These are phyloP conservation scores for California macrophylla DNA, from an alignment of 441 rosid species.

Conservation along the genomic window DNA sequence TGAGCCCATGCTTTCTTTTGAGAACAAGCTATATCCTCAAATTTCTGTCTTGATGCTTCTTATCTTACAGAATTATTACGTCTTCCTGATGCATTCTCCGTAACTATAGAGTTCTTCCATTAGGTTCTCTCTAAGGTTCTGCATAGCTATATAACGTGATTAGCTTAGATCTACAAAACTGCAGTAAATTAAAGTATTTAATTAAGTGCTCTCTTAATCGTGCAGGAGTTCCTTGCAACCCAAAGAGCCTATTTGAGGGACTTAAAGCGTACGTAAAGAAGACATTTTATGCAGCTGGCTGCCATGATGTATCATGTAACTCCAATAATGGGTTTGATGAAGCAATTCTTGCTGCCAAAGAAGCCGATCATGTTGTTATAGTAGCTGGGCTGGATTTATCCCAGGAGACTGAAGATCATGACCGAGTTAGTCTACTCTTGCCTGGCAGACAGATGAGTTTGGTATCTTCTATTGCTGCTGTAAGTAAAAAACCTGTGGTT, in stretches of 20 bases:
- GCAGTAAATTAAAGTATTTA: too few relatives aligned
- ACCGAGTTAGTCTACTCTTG: conserved; percentile 48
- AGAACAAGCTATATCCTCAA: too few relatives aligned
- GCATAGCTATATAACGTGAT: too few relatives aligned
- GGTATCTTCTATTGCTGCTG: conserved; percentile 39
- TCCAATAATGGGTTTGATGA: conserved; percentile 31
- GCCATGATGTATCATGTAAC: conserved; percentile 39
- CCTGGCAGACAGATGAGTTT: conserved; percentile 58
- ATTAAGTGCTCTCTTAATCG: background rate
- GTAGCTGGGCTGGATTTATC: conserved; percentile 52
- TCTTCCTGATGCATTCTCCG: too few relatives aligned
- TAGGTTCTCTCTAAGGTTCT: too few relatives aligned
- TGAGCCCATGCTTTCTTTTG: too few relatives aligned
- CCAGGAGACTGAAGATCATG: conserved; percentile 59
- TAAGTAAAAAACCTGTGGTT: conserved; percentile 41
- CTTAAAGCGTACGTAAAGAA: conserved; percentile 36
- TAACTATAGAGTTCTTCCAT: too few relatives aligned
- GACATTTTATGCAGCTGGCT: conserved; percentile 48
- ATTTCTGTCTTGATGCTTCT: too few relatives aligned
- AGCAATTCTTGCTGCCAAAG: conserved; percentile 40
- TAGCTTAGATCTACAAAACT: too few relatives aligned
- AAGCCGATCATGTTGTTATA: conserved; percentile 39
- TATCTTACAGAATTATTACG: too few relatives aligned
- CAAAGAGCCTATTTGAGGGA: conserved; percentile 46
- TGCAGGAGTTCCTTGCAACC: conserved; percentile 63